Evolutionary conservation across 306 rosid species (phyloP), one percentile per base, ranked within the genome.

Genomic region (Prunus dulcis): DNA sequence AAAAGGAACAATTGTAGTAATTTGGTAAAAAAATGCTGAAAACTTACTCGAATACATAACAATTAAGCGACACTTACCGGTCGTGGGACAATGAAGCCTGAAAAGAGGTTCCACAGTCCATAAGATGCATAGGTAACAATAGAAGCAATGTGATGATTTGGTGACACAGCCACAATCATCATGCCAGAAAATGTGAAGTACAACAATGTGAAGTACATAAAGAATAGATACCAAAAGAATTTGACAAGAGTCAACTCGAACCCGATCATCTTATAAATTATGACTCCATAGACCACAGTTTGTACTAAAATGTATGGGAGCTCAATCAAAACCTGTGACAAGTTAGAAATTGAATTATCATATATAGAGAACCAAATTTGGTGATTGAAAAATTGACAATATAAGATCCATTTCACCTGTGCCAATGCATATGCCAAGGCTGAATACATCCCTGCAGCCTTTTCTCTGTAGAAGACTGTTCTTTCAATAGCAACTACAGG

Each of bases 391-490:
- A 34, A 5, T 34, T 34, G 41, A 34, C 41, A 34, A 34, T 34
- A 34, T 34, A 34, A 34, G 41, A 34, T 34, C 41, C 41, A 34
- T 34, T 34, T 34, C 41, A 55, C 98, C 88, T 81, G 90, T 41
- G 93, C 89, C 76, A 89, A 73, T 62, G 98, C 92, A 69, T 93
- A 89, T 12, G 98, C 85, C 66, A 89, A 80, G 5, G 89, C 84
- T 28, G 97, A 89, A 80, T 89, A 93, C 98, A 93, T 93, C 73
- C 95, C 92, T 5, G 98, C 93, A 34, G 93, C 96, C 83, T 82
- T 89, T 87, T 93, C 98, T 73, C 97, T 80, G 53, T 93, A 93
- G 76, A 89, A 93, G 71, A 85, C 95, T 7, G 91, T 79, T 87
- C 98, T 85, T 87, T 91, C 98, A 67, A 91, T 60, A 1, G 87